Conservation (phyloP, 495 filamentous ascomycete genomes). For the Margaritispora aquatica region DNA sequence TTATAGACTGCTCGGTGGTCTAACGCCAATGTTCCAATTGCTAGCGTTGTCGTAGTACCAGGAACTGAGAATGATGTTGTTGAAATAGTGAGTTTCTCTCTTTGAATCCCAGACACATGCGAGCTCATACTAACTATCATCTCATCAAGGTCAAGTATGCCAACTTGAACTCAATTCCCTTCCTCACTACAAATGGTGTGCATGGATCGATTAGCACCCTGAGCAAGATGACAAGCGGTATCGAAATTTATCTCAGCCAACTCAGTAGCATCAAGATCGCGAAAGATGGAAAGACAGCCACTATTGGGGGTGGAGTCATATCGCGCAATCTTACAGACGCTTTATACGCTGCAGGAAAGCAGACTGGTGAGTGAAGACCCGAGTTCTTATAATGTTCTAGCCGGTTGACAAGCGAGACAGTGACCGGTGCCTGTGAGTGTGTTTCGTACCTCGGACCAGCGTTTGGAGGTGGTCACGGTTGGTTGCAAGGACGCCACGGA, state of each 20-base stretch:
- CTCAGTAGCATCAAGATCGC: slow-evolving; percentile 37
- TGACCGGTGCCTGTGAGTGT: slow-evolving; percentile 51
- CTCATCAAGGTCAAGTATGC: slow-evolving; percentile 36
- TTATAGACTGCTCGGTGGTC: slow-evolving; percentile 44
- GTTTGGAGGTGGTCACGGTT: slow-evolving; percentile 58
- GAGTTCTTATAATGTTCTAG: not conserved
- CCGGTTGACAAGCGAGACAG: slow-evolving; percentile 24
- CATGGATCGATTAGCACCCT: slow-evolving; percentile 41
- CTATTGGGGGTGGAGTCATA: slow-evolving; percentile 43
- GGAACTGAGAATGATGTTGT: slow-evolving; percentile 45
- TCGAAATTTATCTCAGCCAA: slow-evolving; percentile 39
- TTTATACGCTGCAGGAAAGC: slow-evolving; percentile 32
- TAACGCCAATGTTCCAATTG: slow-evolving; percentile 30
- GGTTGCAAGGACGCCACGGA: slow-evolving; percentile 51
- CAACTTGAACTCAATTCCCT: slow-evolving; percentile 37
- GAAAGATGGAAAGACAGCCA: slow-evolving; percentile 38
- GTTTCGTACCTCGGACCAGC: slow-evolving; percentile 46
- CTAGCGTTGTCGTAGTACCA: slow-evolving; percentile 42
- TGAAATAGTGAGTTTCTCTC: slow-evolving; percentile 32
- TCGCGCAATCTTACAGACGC: slow-evolving; percentile 28
- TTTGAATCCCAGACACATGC: not conserved
- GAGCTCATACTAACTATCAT: not conserved
- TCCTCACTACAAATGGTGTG: slow-evolving; percentile 41
- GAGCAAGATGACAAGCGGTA: slow-evolving; percentile 37
- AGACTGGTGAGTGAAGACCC: slow-evolving; percentile 24